Percentiles rank a stretch among this genome's conserved stretches.
Evolutionary conservation across 768 basidiomycete species (phyloP).

Genomic region (Rhizopogon rudus): DNA sequence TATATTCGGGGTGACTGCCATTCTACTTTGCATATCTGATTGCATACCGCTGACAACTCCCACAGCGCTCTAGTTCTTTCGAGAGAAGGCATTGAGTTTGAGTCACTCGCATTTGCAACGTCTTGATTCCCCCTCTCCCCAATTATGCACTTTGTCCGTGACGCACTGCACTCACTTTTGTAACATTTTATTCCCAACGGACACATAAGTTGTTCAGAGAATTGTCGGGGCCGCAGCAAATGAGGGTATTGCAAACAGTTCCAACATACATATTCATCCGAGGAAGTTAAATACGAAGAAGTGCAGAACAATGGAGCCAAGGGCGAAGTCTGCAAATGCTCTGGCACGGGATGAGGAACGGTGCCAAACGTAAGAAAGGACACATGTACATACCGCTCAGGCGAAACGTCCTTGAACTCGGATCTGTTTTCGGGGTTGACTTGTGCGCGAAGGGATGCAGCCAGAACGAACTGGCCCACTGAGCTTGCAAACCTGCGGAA

Average conservation of each 20-base stretch:
- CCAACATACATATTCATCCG: constrained; percentile 44
- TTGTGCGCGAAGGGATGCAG: constrained; percentile 88
- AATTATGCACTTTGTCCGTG: constrained; percentile 1
- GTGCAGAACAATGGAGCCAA: constrained; percentile 94
- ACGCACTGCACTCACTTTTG: not conserved
- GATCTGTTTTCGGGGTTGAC: constrained; percentile 80
- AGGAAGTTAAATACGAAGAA: constrained; percentile 99
- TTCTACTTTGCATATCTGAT: not conserved
- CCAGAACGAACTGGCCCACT: constrained; percentile 95
- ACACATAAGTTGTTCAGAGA: not conserved
- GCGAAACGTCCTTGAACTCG: constrained; percentile 88
- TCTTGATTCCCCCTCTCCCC: not conserved
- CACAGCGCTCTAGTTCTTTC: constrained; percentile 68
- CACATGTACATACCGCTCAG: constrained; percentile 67
- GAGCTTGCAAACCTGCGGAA: constrained; percentile 76
- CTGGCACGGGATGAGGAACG: constrained; percentile 35
- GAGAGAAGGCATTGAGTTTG: constrained; percentile 39
- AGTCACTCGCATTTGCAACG: not conserved
- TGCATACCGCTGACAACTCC: constrained; percentile 1
- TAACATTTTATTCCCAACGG: not conserved
- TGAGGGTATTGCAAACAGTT: not conserved
- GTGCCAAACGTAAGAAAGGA: not conserved
- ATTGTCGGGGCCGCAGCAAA: not conserved
- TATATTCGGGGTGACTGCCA: constrained; percentile 57
- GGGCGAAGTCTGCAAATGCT: constrained; percentile 94